Base-by-base conservation (phyloP, 768 basidiomycete species). In the Mycena galopus region DNA sequence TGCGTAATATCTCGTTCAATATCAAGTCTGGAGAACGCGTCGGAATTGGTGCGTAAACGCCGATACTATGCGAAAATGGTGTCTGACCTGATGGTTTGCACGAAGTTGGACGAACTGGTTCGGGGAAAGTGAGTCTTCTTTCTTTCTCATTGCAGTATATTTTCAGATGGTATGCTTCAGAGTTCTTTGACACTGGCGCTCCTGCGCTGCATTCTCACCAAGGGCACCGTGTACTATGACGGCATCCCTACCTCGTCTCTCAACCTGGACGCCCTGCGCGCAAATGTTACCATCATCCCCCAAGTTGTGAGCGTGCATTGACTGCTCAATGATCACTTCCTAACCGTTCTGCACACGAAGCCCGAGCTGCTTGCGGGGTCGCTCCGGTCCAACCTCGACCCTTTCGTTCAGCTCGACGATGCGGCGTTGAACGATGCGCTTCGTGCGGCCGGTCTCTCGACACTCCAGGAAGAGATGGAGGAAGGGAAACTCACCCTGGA, bases 21-120 rank as follows among this genome's bases (percentile, higher is more conserved):
- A 83, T 89, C 74, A 79, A 82, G 47, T 81, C 84, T 5, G 88
- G 88, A 0, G 85, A 88, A 67, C 81, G 86, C 11, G 81, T 89
- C 39, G 88, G 88, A 14, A 81, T 87, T 60, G 81, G 79, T 75
- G 44, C 1, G 12, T 37, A 35, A 23, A 23, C 25, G 39, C 21
- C 10, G 30, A 5, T 19, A 29, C 29, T 2, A 17, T 1, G 53
- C 53, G 1, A 14, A 17, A 16, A 29, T 1, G 19, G 30, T 29
- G 7, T 17, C 50, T 51, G 23, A 51, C 14, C n/a, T 51, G 23
- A 6, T 6, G 6, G 12, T 37, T 14, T 39, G 35, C 35, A 37
- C 14, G 14, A 80, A 78, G 77, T 79, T 16, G 78, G 78, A 4
- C 60, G 78, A 21, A 79, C 78, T 3, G 78, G 78, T 17, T 75